Evolutionary conservation across 768 basidiomycete genomes (phyloP).

Genomic region (Mrakia blollopis): DNA sequence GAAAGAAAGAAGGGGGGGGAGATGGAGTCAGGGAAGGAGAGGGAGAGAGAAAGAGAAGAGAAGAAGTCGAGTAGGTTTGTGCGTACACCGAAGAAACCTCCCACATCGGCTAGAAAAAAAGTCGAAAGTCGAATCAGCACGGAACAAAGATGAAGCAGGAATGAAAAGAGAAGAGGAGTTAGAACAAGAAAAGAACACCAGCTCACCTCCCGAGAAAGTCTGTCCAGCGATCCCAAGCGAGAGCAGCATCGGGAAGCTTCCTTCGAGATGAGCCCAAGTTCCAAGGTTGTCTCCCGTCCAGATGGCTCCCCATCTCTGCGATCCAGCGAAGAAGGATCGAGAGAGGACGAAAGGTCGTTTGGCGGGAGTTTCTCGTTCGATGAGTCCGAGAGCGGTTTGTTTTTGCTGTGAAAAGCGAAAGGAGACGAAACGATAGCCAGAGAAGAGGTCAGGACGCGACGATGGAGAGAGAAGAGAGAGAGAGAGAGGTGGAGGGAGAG

Average conservation of each 20-base stretch:
- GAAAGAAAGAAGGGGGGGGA: not conserved
- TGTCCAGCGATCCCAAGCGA: conserved; percentile 83
- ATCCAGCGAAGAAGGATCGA: conserved; percentile 89
- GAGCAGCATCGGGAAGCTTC: conserved; percentile 88
- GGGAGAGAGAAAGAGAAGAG: not conserved
- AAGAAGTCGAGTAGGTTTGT: no score
- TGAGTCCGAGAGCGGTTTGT: conserved; percentile 72
- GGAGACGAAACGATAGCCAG: not conserved
- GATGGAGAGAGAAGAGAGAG: not conserved
- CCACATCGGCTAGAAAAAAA: conserved; percentile 72
- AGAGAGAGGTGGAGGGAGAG: not conserved
- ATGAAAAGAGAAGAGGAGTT: not conserved
- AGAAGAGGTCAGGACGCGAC: not conserved
- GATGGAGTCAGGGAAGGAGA: not conserved
- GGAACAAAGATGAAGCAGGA: not conserved
- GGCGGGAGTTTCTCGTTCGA: conserved; percentile 64
- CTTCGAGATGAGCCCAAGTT: conserved; percentile 95
- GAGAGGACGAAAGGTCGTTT: conserved; percentile 93
- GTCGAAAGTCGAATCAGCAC: no score
- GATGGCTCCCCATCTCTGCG: conserved; percentile 92
- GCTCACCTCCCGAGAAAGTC: conserved; percentile 83
- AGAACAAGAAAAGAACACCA: not conserved
- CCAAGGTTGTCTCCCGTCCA: conserved; percentile 99
- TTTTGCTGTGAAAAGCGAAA: conserved; percentile 57
- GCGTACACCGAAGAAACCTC: conserved; percentile 84